Percentiles rank a stretch among this genome's conserved stretches.
These are phyloP conservation scores for Pythium phragmiticola DNA, from an alignment of 352 stramenopile species.

Conservation along the genomic window DNA sequence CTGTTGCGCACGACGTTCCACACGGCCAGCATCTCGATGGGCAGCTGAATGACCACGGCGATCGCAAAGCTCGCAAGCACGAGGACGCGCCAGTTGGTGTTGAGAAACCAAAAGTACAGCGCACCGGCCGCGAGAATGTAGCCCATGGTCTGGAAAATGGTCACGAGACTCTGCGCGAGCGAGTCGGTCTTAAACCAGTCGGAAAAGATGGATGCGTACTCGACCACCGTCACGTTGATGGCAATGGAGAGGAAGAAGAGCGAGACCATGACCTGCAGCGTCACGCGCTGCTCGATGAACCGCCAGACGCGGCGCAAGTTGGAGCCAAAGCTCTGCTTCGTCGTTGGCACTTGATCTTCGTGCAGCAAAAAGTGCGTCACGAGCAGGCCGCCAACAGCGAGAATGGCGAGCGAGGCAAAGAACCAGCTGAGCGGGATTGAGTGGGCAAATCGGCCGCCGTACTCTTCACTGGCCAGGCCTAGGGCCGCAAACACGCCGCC, in stretches of 20 bases:
- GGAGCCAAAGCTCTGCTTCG: conserved; percentile 19
- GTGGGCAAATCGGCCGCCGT: conserved; percentile 25
- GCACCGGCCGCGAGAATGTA: conserved; percentile 18
- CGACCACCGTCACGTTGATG: conserved; percentile 13
- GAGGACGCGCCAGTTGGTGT: conserved; percentile 30
- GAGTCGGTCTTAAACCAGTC: conserved; percentile 16
- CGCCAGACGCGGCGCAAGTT: conserved; percentile 27
- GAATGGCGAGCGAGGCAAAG: conserved; percentile 15
- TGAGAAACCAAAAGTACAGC: conserved; percentile 25
- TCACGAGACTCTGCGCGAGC: conserved; percentile 21
- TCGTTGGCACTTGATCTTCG: conserved; percentile 21
- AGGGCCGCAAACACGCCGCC: conserved; percentile 15
- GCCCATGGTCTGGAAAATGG: conserved; percentile 19
- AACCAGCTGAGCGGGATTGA: conserved; percentile 23
- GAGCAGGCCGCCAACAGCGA: conserved; percentile 17
- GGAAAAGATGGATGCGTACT: conserved; percentile 17
- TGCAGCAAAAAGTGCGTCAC: conserved; percentile 24
- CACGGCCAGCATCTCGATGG: conserved; percentile 21
- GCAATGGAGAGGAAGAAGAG: conserved; percentile 21
- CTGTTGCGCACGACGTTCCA: conserved; percentile 23
- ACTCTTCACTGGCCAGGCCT: conserved; percentile 19
- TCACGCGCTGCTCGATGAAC: conserved; percentile 30
- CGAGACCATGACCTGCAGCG: conserved; percentile 27
- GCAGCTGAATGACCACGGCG: conserved; percentile 13
- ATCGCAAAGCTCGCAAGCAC: conserved; percentile 10